These are phyloP conservation scores for Limnanthes douglasii DNA, from an alignment of 345 rosid genomes.

Conservation along the genomic window DNA sequence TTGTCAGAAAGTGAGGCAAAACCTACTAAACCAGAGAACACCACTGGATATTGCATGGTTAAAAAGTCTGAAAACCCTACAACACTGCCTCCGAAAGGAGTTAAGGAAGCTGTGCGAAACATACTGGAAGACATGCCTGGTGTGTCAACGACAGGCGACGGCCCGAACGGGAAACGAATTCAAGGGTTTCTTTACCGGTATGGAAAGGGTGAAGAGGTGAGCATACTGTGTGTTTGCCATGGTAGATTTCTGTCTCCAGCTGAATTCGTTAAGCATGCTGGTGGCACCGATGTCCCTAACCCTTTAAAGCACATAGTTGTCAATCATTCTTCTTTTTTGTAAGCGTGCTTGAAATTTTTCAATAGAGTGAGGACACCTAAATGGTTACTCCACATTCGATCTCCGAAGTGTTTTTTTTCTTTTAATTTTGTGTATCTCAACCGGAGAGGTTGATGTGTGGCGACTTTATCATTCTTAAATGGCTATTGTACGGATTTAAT, in stretches of 20 bases:
- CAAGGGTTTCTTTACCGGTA: constrained; percentile 77
- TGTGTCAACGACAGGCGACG: constrained; percentile 66
- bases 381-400: background rate
- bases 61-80: background rate
- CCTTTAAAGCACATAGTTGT: constrained; percentile 80
- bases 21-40: background rate
- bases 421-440: background rate
- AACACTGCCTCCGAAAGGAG: constrained; percentile 1
- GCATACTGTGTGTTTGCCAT: constrained; percentile 81
- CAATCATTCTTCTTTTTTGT: constrained; percentile 32
- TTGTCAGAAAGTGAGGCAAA: constrained; percentile 14
- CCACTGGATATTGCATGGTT: constrained; percentile 1
- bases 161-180: constrained; percentile 56
- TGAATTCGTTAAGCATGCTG: constrained; percentile 79
- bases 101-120: constrained; percentile 15
- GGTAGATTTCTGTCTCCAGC: constrained; percentile 75
- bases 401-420: background rate
- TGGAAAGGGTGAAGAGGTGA: constrained; percentile 61
- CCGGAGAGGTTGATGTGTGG: background rate
- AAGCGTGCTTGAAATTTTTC: too few relatives aligned
- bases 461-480: too few relatives aligned
- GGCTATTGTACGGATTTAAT: too few relatives aligned
- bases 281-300: constrained; percentile 48
- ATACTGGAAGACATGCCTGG: constrained; percentile 75
- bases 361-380: background rate